phyloP scores from a whole-genome alignment of 1,284 basidiomycete species.

The Farysia itapuensis region DNA sequence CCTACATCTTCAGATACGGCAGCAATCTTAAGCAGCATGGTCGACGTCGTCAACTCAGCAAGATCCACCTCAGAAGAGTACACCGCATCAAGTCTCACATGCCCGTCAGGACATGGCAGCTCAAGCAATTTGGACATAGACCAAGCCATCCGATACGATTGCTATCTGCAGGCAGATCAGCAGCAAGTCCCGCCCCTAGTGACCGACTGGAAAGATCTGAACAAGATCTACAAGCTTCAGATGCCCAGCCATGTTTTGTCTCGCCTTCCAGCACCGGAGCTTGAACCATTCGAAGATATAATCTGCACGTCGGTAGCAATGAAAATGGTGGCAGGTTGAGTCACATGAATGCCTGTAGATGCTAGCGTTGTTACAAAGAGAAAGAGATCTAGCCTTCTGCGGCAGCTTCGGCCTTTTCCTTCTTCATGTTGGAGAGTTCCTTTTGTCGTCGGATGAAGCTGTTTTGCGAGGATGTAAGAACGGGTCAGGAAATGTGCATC shows the following conservation, averaged over 20 bases:
- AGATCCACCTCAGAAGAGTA: not conserved
- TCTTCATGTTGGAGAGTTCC: conserved; percentile 41
- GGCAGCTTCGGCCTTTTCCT: conserved; percentile 15
- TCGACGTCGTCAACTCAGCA: conserved; percentile 9
- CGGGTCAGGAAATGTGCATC: not conserved
- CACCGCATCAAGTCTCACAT: not conserved
- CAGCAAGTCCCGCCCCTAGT: not conserved
- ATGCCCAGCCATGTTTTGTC: conserved; percentile 10
- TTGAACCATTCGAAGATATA: conserved; percentile 19
- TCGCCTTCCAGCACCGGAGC: not conserved
- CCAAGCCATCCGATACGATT: conserved; percentile 10
- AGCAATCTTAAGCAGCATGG: conserved; percentile 13
- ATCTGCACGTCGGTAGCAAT: conserved; percentile 36
- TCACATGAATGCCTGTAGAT: no score
- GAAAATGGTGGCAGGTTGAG: conserved; percentile 24
- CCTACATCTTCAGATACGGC: conserved; percentile 2
- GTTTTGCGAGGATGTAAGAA: not conserved
- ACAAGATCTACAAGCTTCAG: conserved; percentile 40
- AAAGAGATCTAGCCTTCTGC: conserved; percentile 8
- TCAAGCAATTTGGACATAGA: conserved; percentile 9
- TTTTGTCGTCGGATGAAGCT: conserved; percentile 48
- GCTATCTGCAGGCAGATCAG: not conserved
- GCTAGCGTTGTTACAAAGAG: no score
- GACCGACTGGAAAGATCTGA: conserved; percentile 40
- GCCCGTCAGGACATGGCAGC: not conserved